Percentiles rank a stretch among this genome's conserved stretches.
These are phyloP conservation scores for Blastocystis sp. DNA, from an alignment of 352 stramenopile genomes.

Conservation along the genomic window DNA sequence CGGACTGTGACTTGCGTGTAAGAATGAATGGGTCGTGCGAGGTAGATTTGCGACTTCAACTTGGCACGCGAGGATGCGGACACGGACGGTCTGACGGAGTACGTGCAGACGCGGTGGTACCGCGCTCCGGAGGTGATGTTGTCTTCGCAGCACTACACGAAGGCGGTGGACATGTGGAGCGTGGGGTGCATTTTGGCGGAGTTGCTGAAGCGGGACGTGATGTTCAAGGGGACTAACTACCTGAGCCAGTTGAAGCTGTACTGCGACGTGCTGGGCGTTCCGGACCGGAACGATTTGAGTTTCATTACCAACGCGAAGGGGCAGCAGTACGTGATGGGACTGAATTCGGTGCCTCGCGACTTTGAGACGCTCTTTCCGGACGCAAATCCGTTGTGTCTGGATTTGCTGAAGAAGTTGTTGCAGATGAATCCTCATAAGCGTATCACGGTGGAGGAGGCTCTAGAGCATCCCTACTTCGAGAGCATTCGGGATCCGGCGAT, in stretches of 20 bases:
- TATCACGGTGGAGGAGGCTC: constrained; percentile 78
- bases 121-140: constrained; percentile 88
- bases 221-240: constrained; percentile 85
- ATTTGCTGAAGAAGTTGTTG: constrained; percentile 80
- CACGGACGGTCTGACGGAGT: constrained; percentile 71
- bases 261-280: constrained; percentile 80
- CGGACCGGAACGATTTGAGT: constrained; percentile 80
- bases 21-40: constrained; percentile 13
- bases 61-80: constrained; percentile 72
- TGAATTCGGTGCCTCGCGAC: not conserved
- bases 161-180: constrained; percentile 87
- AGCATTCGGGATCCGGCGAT: constrained; percentile 81
- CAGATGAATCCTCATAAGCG: constrained; percentile 80
- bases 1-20: constrained; percentile 82
- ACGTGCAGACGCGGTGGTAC: constrained; percentile 84
- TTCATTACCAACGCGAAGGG: constrained; percentile 83
- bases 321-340: constrained; percentile 58
- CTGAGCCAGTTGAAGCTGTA: constrained; percentile 90
- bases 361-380: constrained; percentile 57
- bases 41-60: constrained; percentile 82
- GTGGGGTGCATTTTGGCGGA: constrained; percentile 98
- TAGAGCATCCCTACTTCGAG: constrained; percentile 77
- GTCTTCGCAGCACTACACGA: constrained; percentile 89
- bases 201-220: constrained; percentile 86
- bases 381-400: constrained; percentile 66